Base-by-base conservation (phyloP, 129 eudicot species). In the Scalesia atractyloides region DNA sequence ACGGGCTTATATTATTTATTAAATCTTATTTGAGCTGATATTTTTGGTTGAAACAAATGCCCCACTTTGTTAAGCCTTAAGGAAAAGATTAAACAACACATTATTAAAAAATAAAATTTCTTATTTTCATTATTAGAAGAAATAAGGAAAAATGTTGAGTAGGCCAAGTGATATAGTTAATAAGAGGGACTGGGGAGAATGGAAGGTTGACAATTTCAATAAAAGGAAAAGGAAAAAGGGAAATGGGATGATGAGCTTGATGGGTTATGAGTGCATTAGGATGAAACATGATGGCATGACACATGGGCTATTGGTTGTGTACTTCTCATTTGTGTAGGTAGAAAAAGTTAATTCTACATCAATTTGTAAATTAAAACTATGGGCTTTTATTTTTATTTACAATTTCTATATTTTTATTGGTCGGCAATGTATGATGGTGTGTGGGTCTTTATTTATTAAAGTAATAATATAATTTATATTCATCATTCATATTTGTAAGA, bases 201-300 rank as follows among this genome's bases (percentile, higher is more conserved):
- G 64, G 37, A 26, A 71, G 76, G 62, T 56, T 41, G 65, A 54
- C 58, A 70, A 18, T 3, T 37, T 39, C 39, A 41, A 39, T 24
- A 57, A 30, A 34, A 33, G 73, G 59, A 52, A 69, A 52, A 37
- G 59, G 61, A 22, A 70, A 70, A 72, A 22, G 57, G 24, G 76
- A 43, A 24, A 72, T 71, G 30, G 76, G 76, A 57, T 72, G 76
- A 72, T 72, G 76, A 72, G 67, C 43, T 57, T 72, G 64, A 72
- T 57, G 76, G 66, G 76, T 22, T 58, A 70, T 70, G 76, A 72
- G 76, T 72, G 76, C 57, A 56, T 70, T 72, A 57, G 16, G 64
- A 57, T 51, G 43, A 53, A 56, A 70, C 65, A 70, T 70, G 57
- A 72, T 72, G 76, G 57, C 76, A 72, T 72, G 67, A 72, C 76